Evolutionary conservation across 805 yeast species (phyloP), one percentile per base, ranked within the genome.

Genomic region (Cephaloascus fragrans): DNA sequence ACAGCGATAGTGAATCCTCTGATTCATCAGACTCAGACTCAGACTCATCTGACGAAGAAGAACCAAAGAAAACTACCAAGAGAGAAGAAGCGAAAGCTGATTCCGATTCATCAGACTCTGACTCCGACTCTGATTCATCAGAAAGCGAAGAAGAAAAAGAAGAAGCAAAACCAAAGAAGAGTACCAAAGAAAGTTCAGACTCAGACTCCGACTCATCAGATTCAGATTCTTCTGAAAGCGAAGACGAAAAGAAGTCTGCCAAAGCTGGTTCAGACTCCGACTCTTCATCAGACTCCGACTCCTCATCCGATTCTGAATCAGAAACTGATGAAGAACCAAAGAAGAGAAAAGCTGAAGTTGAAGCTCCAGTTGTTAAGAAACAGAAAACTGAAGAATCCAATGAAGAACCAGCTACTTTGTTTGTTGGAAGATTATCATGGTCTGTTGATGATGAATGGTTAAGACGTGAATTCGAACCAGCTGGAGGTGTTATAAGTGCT

Each of bases 351-450:
- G 61, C 59, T 34, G 69, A 62, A 40, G 61, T 55, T 41, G 59
- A 64, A 43, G 66, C 66, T 44, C 55, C 69, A 32, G 62, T 64
- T 39, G 48, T 67, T 43, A 83, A 81, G 71, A 77, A 75, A 61
- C 64, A 66, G 47, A 74, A 71, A 68, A 48, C 57, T 39, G 62
- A 61, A 38, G n/a, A 20, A 41, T 32, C 35, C 55, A 18, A 4
- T 23, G 69, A 64, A 48, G 95, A 82, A 64, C 82, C 88, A 52
- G 84, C 90, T 43, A 90, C 97, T 44, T 63, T 93, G 48, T 93
- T 93, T 55, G 97, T 89, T 48, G 98, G 98, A 55, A 82, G 97
- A 71, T 77, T 93, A 56, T 88, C 97, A 17, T 93, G 97, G 97
- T 83, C 80, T 64, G 76, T 93, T 55, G 98, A 93, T 57, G 97